Percentiles rank a stretch among this genome's conserved stretches.
Evolutionary conservation across 129 eudicot genomes (phyloP).

Genomic region (Erigeron canadensis): DNA sequence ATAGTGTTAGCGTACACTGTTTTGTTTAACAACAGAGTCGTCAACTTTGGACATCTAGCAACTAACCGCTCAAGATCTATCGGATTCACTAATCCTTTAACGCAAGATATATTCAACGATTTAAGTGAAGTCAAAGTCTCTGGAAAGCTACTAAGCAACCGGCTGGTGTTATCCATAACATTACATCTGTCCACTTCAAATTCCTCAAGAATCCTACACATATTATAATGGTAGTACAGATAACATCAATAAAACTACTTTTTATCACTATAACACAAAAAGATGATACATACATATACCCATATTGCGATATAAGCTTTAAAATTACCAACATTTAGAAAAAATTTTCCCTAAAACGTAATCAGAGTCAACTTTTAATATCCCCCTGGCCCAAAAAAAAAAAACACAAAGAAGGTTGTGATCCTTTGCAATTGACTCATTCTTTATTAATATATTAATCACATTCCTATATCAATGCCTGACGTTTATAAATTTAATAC

Average conservation of each 20-base stretch:
- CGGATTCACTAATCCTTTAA: slow-evolving; percentile 55
- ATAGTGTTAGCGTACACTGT: slow-evolving; percentile 53
- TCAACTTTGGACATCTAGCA: slow-evolving; percentile 59
- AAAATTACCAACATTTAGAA: too few relatives aligned
- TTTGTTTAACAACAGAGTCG: slow-evolving; percentile 52
- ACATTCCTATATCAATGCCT: too few relatives aligned
- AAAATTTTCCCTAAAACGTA: too few relatives aligned
- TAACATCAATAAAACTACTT: neutral
- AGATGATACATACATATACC: neutral
- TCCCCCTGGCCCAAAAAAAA: too few relatives aligned
- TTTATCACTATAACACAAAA: neutral
- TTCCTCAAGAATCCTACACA: slow-evolving; percentile 63
- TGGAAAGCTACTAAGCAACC: slow-evolving; percentile 78
- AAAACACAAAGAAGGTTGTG: too few relatives aligned
- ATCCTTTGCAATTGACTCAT: too few relatives aligned
- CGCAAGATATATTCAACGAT: slow-evolving; percentile 74
- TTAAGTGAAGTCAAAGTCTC: slow-evolving; percentile 69
- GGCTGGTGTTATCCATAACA: slow-evolving; percentile 65
- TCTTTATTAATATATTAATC: too few relatives aligned
- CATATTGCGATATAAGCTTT: too few relatives aligned
- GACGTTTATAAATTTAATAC: neutral
- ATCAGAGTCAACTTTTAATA: too few relatives aligned
- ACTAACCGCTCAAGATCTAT: slow-evolving; percentile 64
- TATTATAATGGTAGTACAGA: neutral
- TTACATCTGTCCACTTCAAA: slow-evolving; percentile 81